phyloP scores from a whole-genome alignment of 805 yeast species.

The Candida morakotiae region DNA sequence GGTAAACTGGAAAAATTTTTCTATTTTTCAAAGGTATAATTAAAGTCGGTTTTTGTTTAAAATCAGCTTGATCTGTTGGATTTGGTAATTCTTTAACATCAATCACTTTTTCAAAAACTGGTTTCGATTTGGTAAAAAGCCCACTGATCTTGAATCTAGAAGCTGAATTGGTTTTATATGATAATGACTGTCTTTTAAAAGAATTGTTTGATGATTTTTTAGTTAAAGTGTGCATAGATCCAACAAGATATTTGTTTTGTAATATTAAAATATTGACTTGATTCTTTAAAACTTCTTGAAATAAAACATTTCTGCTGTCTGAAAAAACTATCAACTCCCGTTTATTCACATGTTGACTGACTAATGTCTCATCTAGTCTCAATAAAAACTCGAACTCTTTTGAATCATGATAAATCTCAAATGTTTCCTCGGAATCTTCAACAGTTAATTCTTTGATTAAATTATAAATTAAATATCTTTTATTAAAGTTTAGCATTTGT shows the following conservation, averaged over 20 bases:
- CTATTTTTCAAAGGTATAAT: constrained; percentile 44
- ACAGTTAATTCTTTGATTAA: constrained; percentile 35
- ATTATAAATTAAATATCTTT: constrained; percentile 42
- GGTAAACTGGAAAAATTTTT: constrained; percentile 50
- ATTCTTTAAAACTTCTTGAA: constrained; percentile 25
- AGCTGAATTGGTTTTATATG: constrained; percentile 34
- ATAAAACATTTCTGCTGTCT: constrained; percentile 22
- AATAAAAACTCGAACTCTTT: constrained; percentile 51
- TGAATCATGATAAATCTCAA: constrained; percentile 27
- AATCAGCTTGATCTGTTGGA: constrained; percentile 34
- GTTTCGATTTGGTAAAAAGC: constrained; percentile 48
- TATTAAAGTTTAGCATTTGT: constrained; percentile 77
- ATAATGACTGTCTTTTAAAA: constrained; percentile 34
- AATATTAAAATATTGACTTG: constrained; percentile 27
- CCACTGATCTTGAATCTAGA: constrained; percentile 55
- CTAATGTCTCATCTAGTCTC: constrained; percentile 37
- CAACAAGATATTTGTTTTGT: constrained; percentile 20
- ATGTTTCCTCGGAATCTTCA: constrained; percentile 21
- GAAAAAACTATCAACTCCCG: constrained; percentile 2
- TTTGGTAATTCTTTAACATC: constrained; percentile 59
- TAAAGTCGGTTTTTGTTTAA: constrained; percentile 47
- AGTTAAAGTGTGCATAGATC: constrained; percentile 5
- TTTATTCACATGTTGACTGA: constrained; percentile 6
- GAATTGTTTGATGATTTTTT: constrained; percentile 27
- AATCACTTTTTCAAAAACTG: constrained; percentile 43